These are phyloP conservation scores for Lachancea fermentati DNA, from an alignment of 805 yeast genomes.

Conservation along the genomic window DNA sequence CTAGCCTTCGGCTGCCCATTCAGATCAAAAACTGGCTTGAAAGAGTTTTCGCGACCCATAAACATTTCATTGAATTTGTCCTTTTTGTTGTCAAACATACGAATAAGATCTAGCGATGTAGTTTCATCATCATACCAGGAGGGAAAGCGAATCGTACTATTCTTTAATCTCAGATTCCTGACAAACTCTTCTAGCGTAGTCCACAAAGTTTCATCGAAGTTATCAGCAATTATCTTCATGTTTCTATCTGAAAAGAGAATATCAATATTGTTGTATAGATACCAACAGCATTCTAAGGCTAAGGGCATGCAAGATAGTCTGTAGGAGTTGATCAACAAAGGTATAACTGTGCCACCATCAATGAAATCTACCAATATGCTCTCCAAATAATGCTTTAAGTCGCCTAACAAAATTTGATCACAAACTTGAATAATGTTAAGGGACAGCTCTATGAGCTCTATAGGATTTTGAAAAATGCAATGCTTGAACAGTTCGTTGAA, in stretches of 20 bases:
- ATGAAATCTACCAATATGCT: slow-evolving; percentile 51
- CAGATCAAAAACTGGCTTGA: slow-evolving; percentile 35
- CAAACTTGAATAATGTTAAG: slow-evolving; percentile 55
- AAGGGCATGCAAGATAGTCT: slow-evolving; percentile 48
- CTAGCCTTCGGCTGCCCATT: slow-evolving; percentile 13
- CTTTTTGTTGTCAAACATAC: slow-evolving; percentile 33
- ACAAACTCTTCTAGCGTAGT: slow-evolving; percentile 16
- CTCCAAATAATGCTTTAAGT: slow-evolving; percentile 58
- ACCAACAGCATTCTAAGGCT: slow-evolving; percentile 60
- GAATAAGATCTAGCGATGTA: slow-evolving; percentile 24
- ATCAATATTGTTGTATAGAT: slow-evolving; percentile 59
- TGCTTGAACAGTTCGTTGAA: slow-evolving; percentile 13
- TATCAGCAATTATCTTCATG: slow-evolving; percentile 30
- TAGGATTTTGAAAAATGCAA: slow-evolving; percentile 15
- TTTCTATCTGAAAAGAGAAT: slow-evolving; percentile 48
- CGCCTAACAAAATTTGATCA: slow-evolving; percentile 57
- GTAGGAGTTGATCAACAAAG: slow-evolving; percentile 51
- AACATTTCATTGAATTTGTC: slow-evolving; percentile 38
- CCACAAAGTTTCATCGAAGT: slow-evolving; percentile 24
- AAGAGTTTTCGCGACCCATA: slow-evolving; percentile 32
- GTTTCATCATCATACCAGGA: slow-evolving; percentile 30
- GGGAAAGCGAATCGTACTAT: slow-evolving; percentile 2
- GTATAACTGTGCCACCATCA: slow-evolving; percentile 52
- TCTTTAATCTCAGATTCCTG: slow-evolving; percentile 5
- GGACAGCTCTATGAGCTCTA: slow-evolving; percentile 25